Evolutionary conservation across 768 basidiomycete species (phyloP).

Genomic region (Hirschioporus abietinus): DNA sequence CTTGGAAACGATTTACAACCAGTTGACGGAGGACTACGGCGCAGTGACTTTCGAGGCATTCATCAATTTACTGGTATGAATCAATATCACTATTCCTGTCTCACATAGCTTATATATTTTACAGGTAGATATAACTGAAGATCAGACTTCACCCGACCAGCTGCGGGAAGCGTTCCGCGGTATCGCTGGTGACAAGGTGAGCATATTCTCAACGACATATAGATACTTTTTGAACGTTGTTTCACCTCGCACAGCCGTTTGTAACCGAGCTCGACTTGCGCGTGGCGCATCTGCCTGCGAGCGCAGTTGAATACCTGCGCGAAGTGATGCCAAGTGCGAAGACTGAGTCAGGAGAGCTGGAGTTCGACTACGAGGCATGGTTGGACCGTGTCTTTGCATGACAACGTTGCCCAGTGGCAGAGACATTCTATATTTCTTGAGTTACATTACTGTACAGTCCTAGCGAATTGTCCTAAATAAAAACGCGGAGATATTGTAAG

Average conservation of each 20-base stretch:
- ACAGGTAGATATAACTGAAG: conserved; percentile 93
- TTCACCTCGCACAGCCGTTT: conserved; percentile 55
- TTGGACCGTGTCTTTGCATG: conserved; percentile 70
- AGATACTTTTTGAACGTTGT: conserved; percentile 12
- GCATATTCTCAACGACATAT: conserved; percentile 12
- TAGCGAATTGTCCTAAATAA: neutral
- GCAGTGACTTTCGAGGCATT: conserved; percentile 92
- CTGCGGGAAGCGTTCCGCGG: conserved; percentile 91
- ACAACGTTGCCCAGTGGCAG: too few species aligned
- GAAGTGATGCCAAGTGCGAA: conserved; percentile 65
- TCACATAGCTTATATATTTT: conserved; percentile 4
- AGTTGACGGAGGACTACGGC: conserved; percentile 76
- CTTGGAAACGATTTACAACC: conserved; percentile 75
- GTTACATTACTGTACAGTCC: too few species aligned
- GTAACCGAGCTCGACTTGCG: conserved; percentile 92
- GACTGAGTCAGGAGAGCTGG: conserved; percentile 53
- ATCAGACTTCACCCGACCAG: conserved; percentile 90
- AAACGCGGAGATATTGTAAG: neutral
- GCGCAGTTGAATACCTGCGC: conserved; percentile 74
- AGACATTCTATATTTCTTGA: neutral
- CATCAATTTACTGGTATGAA: conserved; percentile 79
- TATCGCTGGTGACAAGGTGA: conserved; percentile 84
- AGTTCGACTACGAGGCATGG: conserved; percentile 83
- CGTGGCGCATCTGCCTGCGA: conserved; percentile 70
- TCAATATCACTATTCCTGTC: neutral